Conservation (phyloP, 306 rosid genomes). For the Dalbergia cultrata region DNA sequence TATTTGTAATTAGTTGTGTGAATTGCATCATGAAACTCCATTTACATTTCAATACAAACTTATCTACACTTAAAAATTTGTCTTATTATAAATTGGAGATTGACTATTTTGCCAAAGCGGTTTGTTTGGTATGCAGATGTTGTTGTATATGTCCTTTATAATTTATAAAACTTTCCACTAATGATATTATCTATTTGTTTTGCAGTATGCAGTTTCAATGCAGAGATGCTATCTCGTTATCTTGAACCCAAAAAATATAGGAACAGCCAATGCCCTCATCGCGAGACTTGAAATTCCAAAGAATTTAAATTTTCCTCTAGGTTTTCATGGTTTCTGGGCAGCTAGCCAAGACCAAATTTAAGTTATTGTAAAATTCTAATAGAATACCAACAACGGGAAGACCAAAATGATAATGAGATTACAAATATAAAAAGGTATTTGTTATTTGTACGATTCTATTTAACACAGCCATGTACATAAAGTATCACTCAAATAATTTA, state of each 20-base stretch:
- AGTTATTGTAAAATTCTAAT: not conserved
- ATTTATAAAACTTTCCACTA: not conserved
- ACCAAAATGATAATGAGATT: too few relatives aligned
- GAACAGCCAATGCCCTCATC: constrained; percentile 70
- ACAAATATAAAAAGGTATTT: too few relatives aligned
- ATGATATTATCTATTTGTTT: constrained; percentile 26
- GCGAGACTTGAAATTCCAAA: constrained; percentile 86
- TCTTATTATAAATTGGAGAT: not conserved
- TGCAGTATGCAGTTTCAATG: constrained; percentile 88
- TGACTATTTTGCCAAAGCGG: not conserved
- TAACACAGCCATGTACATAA: too few relatives aligned
- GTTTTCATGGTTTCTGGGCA: constrained; percentile 93
- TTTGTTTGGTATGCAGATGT: not conserved
- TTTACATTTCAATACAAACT: not conserved
- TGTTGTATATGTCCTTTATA: not conserved
- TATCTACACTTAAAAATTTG: not conserved
- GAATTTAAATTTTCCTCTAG: constrained; percentile 83
- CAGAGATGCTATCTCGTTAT: constrained; percentile 79
- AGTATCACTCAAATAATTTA: too few relatives aligned
- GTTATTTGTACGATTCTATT: too few relatives aligned
- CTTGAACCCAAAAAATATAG: constrained; percentile 68
- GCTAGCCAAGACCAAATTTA: constrained; percentile 40
- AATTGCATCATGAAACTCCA: not conserved
- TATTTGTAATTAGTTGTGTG: not conserved
- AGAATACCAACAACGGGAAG: too few relatives aligned